Base-by-base conservation (phyloP, 306 rosid species). In the Leucaena leucocephala region DNA sequence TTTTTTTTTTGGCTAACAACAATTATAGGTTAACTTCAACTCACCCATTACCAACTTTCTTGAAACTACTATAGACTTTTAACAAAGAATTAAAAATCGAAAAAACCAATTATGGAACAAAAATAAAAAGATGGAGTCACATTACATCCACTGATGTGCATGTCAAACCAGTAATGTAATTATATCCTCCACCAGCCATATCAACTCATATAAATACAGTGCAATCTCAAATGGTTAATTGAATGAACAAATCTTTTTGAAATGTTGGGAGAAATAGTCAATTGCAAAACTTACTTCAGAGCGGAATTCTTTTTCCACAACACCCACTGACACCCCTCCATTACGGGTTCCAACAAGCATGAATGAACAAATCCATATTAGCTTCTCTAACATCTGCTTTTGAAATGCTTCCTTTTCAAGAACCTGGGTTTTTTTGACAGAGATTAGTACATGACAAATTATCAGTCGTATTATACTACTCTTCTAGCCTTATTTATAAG, bases 271-370 rank as follows among this genome's bases (percentile, higher is more conserved):
- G 80, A 64, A 66, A 79, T 48, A 5, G 74, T 5, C 39, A 72
- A 62, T 52, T 38, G 71, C 65, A 78, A 67, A 71, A 48, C 88
- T 83, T 88, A 95, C 99, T 74, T 95, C 99, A 44, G 84, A 82
- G 85, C 82, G 84, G 78, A 87, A 90, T 40, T 93, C 97, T 78
- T 85, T 90, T 81, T 93, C 98, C 70, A 93, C 98, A 14, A 48
- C 85, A 77, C 99, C 99, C 5, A 95, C 94, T 70, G 91, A 70
- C 71, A 90, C 88, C 50, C 98, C 91, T 6, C 94, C 96, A 79
- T 90, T 90, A 79, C 97, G 97, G 67, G 97, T 86, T 85, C 99
- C 98, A 40, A 93, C 99, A 81, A 95, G 96, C 99, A 95, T 95
- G 85, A 93, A 90, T 15, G 99, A 87, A 40, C 85, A 91, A 81